These are phyloP conservation scores for Aspergillus texensis DNA, from an alignment of 2,329 filamentous ascomycete genomes.

Conservation along the genomic window DNA sequence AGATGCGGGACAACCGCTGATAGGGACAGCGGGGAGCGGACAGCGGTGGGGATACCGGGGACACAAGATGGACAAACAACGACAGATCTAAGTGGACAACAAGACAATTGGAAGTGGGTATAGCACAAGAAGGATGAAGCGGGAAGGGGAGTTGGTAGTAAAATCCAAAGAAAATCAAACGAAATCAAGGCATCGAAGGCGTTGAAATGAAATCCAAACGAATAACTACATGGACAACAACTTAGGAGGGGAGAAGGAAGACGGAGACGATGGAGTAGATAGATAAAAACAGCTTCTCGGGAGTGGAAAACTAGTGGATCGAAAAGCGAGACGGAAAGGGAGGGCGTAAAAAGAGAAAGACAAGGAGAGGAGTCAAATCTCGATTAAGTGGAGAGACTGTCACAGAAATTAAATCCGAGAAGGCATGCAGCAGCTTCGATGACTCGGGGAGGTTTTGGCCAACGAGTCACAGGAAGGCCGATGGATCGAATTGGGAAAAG, in stretches of 20 bases:
- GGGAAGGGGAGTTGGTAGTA: not conserved
- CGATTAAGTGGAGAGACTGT: slow-evolving; percentile 21
- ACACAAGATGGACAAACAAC: not conserved
- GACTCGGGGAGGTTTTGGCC: slow-evolving; percentile 16
- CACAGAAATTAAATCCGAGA: slow-evolving; percentile 23
- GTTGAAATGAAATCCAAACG: not conserved
- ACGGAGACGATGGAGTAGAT: slow-evolving; percentile 9
- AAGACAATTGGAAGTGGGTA: slow-evolving; percentile 4
- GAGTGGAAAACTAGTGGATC: slow-evolving; percentile 12
- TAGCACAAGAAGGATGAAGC: not conserved
- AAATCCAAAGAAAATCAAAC: not conserved
- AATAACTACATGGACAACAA: not conserved
- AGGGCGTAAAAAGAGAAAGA: slow-evolving; percentile 15
- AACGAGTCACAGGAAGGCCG: slow-evolving; percentile 18
- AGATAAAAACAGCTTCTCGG: slow-evolving; percentile 8
- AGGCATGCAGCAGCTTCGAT: slow-evolving; percentile 19
- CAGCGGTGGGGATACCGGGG: not conserved
- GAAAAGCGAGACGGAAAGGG: slow-evolving; percentile 11
- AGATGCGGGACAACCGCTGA: slow-evolving; percentile 8
- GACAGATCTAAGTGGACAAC: slow-evolving; percentile 1
- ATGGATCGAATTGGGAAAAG: slow-evolving; percentile 21
- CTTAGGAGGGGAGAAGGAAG: slow-evolving; percentile 8
- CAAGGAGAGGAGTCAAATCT: slow-evolving; percentile 10
- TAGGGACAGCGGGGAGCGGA: slow-evolving; percentile 9
- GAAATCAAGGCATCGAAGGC: not conserved